A percentile compares a stretch with the other conserved stretches of the same genome.
Evolutionary conservation across 2,329 filamentous ascomycete genomes (phyloP).

Genomic region (Helotiales sp.): DNA sequence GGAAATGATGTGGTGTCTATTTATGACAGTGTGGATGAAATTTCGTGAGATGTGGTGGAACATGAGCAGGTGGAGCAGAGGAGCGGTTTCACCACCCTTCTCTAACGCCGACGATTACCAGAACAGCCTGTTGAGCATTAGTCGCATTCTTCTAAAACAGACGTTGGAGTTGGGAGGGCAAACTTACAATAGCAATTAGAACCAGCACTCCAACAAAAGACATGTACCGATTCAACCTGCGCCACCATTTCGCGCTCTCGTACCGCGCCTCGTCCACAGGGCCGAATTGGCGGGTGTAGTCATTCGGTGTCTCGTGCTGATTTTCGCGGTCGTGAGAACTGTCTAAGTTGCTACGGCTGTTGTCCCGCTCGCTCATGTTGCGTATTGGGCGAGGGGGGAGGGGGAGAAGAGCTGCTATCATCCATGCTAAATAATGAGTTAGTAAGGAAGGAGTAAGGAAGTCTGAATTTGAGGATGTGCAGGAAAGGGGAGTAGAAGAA

Average conservation of each 20-base stretch:
- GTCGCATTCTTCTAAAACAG: background rate
- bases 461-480: background rate
- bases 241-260: constrained; percentile 68
- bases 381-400: constrained; percentile 63
- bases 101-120: constrained; percentile 25
- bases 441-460: constrained; percentile 4
- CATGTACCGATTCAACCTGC: constrained; percentile 66
- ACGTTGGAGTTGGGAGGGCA: background rate
- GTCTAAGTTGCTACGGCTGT: constrained; percentile 42
- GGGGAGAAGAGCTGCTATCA: constrained; percentile 76
- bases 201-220: constrained; percentile 60
- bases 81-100: constrained; percentile 21
- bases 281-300: constrained; percentile 38
- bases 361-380: constrained; percentile 55
- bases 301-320: constrained; percentile 22
- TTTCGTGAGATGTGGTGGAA: background rate
- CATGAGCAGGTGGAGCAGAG: background rate
- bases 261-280: constrained; percentile 43
- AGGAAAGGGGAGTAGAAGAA: background rate
- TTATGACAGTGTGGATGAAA: background rate
- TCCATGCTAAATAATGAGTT: constrained; percentile 65
- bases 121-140: constrained; percentile 21
- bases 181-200: constrained; percentile 58
- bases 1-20: background rate
- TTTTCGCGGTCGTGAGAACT: constrained; percentile 26